A percentile compares a stretch with the other conserved stretches of the same genome.
Evolutionary conservation across 805 yeast species (phyloP).

Genomic region (Cyberlindnera americana): DNA sequence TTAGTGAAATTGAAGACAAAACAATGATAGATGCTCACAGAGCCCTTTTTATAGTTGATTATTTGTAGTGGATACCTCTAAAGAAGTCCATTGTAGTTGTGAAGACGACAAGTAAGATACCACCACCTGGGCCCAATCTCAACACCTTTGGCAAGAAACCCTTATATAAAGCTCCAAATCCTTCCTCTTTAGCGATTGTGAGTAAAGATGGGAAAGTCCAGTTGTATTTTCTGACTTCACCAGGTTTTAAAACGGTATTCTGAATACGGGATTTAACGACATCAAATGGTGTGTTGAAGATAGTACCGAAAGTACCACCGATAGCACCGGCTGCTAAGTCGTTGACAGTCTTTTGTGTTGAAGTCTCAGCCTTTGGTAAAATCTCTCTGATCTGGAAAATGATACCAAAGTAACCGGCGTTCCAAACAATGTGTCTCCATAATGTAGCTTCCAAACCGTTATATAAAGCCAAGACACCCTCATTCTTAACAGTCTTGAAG

Average conservation of each 20-base stretch:
- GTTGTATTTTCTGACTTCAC: slow-evolving; percentile 80
- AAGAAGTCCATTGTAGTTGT: slow-evolving; percentile 93
- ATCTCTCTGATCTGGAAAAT: slow-evolving; percentile 80
- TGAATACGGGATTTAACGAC: slow-evolving; percentile 97
- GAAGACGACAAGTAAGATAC: slow-evolving; percentile 95
- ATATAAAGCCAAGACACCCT: slow-evolving; percentile 82
- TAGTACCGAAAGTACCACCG: slow-evolving; percentile 97
- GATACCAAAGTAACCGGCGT: slow-evolving; percentile 96
- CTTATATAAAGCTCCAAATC: slow-evolving; percentile 85
- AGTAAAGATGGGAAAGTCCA: slow-evolving; percentile 86
- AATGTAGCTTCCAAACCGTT: slow-evolving; percentile 95
- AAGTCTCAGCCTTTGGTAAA: slow-evolving; percentile 72
- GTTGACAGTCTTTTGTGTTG: slow-evolving; percentile 73
- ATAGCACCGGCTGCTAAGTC: slow-evolving; percentile 90
- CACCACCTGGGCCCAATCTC: slow-evolving; percentile 99
- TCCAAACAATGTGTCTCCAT: slow-evolving; percentile 97
- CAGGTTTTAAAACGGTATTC: slow-evolving; percentile 58
- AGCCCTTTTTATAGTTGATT: neutral
- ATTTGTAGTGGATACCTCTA: slow-evolving; percentile 39
- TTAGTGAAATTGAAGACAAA: neutral
- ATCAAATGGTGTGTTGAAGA: slow-evolving; percentile 93
- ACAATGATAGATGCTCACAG: neutral
- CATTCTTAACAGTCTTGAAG: slow-evolving; percentile 60
- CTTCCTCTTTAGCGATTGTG: slow-evolving; percentile 84
- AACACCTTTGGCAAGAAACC: slow-evolving; percentile 97